Percentiles rank a stretch among this genome's conserved stretches.
Evolutionary conservation across 768 basidiomycete genomes (phyloP).

Genomic region (Pisolithus orientalis): DNA sequence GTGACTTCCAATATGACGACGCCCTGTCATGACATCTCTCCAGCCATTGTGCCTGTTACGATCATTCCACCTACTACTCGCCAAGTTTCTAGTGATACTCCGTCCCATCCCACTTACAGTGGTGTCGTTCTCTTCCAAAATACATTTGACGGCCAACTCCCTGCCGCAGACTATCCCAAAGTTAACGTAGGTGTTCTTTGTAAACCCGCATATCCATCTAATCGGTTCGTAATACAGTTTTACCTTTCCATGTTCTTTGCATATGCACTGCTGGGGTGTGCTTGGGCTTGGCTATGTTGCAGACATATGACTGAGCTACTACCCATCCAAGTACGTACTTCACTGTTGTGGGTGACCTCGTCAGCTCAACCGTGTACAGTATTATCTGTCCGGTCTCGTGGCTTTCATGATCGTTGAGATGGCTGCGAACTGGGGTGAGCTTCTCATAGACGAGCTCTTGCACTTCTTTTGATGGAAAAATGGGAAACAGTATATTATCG

Average conservation of each 20-base stretch:
- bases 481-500: constrained; percentile 72
- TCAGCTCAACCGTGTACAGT: constrained; percentile 35
- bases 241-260: constrained; percentile 79
- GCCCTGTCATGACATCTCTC: constrained; percentile 1
- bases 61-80: constrained; percentile 40
- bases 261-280: constrained; percentile 61
- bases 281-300: constrained; percentile 84
- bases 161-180: constrained; percentile 96
- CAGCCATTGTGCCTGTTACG: constrained; percentile 87
- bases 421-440: constrained; percentile 81
- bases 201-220: not conserved
- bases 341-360: not conserved
- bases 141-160: constrained; percentile 79
- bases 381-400: constrained; percentile 87
- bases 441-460: constrained; percentile 1
- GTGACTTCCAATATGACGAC: not conserved
- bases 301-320: constrained; percentile 76
- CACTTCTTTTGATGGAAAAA: not conserved
- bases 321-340: constrained; percentile 69
- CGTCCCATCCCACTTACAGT: constrained; percentile 69
- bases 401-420: constrained; percentile 89
- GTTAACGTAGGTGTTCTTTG: constrained; percentile 64
- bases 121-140: constrained; percentile 85
- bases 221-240: constrained; percentile 46
- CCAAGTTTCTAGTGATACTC: constrained; percentile 42